Evolutionary conservation across 805 yeast species (phyloP), one percentile per base, ranked within the genome.

Genomic region (Wickerhamiella azyma): DNA sequence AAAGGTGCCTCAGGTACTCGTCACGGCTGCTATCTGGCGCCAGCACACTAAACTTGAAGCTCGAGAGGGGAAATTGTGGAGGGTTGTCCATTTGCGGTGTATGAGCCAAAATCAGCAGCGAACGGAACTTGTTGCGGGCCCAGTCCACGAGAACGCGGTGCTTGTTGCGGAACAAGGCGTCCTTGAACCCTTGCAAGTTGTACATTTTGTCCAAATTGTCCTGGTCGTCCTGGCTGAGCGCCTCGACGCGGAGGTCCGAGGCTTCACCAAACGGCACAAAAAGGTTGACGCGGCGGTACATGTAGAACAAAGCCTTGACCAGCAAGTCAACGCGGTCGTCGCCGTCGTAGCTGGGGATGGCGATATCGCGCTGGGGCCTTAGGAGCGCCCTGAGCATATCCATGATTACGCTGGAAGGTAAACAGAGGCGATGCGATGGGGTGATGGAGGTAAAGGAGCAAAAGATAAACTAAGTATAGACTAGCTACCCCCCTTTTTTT

Each of bases 111-210:
- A 81, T 67, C 52, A 82, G 71, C 55, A 74, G 59, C 1, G 82
- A 66, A 46, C 89, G 65, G 59, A 78, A 79, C 59, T 75, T 74
- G 65, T 81, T 81, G 55, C 78, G 79, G 40, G 67, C 57, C 70
- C 77, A 81, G 56, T 81, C 88, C 16, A 77, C 69, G 47, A 79
- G 64, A 10, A 81, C 76, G 21, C 86, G 66, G 56, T 79, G 77
- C 47, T 78, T 79, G 58, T 80, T 84, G 26, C 39, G 43, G n/a
- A 66, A 46, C 37, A 80, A 50, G 7, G 61, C 51, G 9, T 55
- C 50, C 41, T 67, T 66, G 53, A 81, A 76, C 30, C 58, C 66
- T 0, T 51, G 44, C 37, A 67, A 59, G 57, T 77, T 77, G 56
- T 79, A 81, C 52, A 74, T 65, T 11, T 60, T 50, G 55, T 81